phyloP scores from a whole-genome alignment of 1,284 basidiomycete genomes.

The Boletus mariae region DNA sequence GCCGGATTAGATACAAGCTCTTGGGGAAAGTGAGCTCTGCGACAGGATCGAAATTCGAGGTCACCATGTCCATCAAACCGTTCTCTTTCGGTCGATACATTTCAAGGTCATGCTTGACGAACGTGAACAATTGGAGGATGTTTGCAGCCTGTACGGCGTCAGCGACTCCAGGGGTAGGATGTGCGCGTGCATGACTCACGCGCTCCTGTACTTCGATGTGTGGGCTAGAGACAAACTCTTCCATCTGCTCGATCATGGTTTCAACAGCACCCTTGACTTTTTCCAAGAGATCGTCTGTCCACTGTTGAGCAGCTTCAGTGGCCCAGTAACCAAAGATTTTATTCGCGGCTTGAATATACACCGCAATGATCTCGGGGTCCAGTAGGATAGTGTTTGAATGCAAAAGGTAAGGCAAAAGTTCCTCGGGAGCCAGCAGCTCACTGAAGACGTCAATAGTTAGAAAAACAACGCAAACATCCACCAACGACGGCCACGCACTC shows the following conservation, averaged over 20 bases:
- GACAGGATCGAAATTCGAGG: slow-evolving; percentile 37
- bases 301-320: slow-evolving; percentile 66
- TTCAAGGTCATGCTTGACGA: slow-evolving; percentile 78
- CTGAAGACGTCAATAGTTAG: slow-evolving; percentile 36
- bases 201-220: slow-evolving; percentile 92
- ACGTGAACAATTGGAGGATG: slow-evolving; percentile 72
- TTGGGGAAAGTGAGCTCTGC: slow-evolving; percentile 67
- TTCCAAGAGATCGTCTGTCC: slow-evolving; percentile 67
- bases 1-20: slow-evolving; percentile 83
- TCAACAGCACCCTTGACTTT: slow-evolving; percentile 62
- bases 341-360: slow-evolving; percentile 79
- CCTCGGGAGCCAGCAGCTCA: slow-evolving; percentile 67
- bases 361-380: slow-evolving; percentile 59
- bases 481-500: slow-evolving; percentile 43
- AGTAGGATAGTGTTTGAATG: slow-evolving; percentile 53
- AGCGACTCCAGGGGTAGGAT: background rate
- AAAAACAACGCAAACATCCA: background rate
- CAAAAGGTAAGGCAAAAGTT: slow-evolving; percentile 66
- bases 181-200: slow-evolving; percentile 43
- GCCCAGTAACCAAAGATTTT: slow-evolving; percentile 90
- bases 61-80: slow-evolving; percentile 37
- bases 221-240: slow-evolving; percentile 51
- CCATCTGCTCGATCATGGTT: slow-evolving; percentile 53
- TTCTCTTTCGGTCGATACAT: slow-evolving; percentile 48
- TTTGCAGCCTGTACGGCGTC: slow-evolving; percentile 64